Conservation (phyloP, 495 filamentous ascomycete species). For the Penicillium alfredii region DNA sequence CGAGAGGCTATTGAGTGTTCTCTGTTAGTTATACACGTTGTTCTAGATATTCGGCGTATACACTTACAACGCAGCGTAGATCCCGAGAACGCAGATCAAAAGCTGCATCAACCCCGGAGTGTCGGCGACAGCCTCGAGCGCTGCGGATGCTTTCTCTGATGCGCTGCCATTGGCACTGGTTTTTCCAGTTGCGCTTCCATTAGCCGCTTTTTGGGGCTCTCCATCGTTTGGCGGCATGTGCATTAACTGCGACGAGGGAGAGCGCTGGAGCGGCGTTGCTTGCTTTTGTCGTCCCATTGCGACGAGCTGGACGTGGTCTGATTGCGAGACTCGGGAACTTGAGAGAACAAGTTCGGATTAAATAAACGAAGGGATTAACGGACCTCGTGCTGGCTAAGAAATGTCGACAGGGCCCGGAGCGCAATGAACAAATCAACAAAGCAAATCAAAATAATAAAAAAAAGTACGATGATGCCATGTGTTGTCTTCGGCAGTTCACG, state of each 20-base stretch:
- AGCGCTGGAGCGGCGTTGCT: slow-evolving; percentile 57
- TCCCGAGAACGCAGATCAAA: slow-evolving; percentile 80
- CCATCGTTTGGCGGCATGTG: slow-evolving; percentile 30
- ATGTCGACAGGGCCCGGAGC: too few species aligned
- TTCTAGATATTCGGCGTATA: background rate
- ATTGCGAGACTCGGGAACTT: too few species aligned
- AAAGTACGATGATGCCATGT: slow-evolving; percentile 1
- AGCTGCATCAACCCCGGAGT: slow-evolving; percentile 62
- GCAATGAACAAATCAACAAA: too few species aligned
- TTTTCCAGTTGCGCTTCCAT: slow-evolving; percentile 18
- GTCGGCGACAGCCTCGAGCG: slow-evolving; percentile 27
- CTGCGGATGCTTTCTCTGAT: slow-evolving; percentile 20
- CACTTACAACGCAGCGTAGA: slow-evolving; percentile 91
- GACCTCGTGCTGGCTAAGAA: too few species aligned
- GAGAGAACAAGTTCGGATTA: too few species aligned
- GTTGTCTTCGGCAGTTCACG: too few species aligned
- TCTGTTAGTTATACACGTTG: slow-evolving; percentile 12
- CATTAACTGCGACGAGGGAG: slow-evolving; percentile 57
- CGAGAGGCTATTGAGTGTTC: slow-evolving; percentile 66
- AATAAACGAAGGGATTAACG: too few species aligned
- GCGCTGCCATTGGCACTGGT: slow-evolving; percentile 35
- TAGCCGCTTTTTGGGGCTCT: slow-evolving; percentile 22
- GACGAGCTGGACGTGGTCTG: background rate
- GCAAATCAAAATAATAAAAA: background rate
- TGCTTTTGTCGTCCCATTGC: slow-evolving; percentile 71